Evolutionary conservation across 768 basidiomycete genomes (phyloP), one percentile per base, ranked within the genome.

Genomic region (Boletus subparvulus): DNA sequence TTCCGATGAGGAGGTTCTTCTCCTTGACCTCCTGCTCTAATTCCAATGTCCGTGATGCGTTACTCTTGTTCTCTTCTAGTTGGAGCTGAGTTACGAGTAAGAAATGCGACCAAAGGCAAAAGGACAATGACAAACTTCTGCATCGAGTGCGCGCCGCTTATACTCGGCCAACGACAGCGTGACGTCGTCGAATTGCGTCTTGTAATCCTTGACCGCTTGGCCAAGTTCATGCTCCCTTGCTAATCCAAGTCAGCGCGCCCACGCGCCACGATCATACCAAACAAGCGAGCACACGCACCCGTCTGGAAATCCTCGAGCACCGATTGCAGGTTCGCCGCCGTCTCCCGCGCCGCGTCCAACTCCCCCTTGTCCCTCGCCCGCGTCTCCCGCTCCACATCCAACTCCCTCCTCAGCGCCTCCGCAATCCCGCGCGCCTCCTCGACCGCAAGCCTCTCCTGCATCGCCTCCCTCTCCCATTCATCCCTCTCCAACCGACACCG

Each of bases 221-320:
- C 79, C 78, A n/a, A 97, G 76, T 69, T 99, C 96, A 54, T 88
- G 86, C 51, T 97, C 94, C 73, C 92, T 97, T 1, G 88, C 94
- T 97, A 47, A 19, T 35, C 35, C 35, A 32, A 14, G 52, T 66
- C 58, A 61, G 37, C 40, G 26, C 41, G 40, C 47, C 32, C 33
- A 37, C 39, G 6, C 39, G 21, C 33, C 32, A 9, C 32, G 10
- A 30, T 16, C n/a, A 5, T 0, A 16, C 21, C n/a, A 40, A 43
- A 26, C 6, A 3, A 19, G 16, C 45, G 36, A 40, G 42, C 28
- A 4, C 75, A 47, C 88, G 56, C 63, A 95, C 96, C 88, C 51
- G 86, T 79, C 74, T 98, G 94, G 74, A 98, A 99, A 73, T 98
- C 97, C 67, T 92, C 88, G 64, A 99, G 74, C 4, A 99, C 97